A percentile compares a stretch with the other conserved stretches of the same genome.
Evolutionary conservation across 805 yeast genomes (phyloP).

Genomic region (Nakazawaea ernobii): DNA sequence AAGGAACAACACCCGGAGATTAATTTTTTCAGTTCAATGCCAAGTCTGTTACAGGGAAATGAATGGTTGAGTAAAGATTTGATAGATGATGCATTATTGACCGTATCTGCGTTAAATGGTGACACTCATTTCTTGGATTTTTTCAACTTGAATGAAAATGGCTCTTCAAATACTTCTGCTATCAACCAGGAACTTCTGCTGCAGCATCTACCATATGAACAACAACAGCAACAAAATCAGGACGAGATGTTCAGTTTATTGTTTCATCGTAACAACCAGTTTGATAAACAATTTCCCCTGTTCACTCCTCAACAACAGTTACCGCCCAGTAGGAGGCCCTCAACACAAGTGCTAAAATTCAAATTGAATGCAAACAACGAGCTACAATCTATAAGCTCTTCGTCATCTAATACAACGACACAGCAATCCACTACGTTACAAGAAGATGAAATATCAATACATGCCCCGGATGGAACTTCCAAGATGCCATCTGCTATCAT

Average conservation of each 20-base stretch:
- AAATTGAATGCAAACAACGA: conserved; percentile 6
- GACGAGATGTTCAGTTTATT: conserved; percentile 46
- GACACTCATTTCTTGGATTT: conserved; percentile 54
- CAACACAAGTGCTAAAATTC: conserved; percentile 2
- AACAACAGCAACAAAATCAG: conserved; percentile 20
- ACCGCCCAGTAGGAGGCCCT: not conserved
- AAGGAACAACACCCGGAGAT: not conserved
- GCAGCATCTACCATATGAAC: conserved; percentile 10
- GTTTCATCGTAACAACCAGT: conserved; percentile 38
- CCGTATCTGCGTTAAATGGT: conserved; percentile 66
- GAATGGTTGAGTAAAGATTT: conserved; percentile 71
- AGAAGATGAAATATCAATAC: conserved; percentile 31
- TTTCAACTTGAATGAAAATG: conserved; percentile 25
- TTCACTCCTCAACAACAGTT: not conserved
- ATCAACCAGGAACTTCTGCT: conserved; percentile 1
- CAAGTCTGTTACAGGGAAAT: conserved; percentile 33
- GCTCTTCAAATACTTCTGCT: conserved; percentile 5
- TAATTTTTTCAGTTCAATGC: conserved; percentile 5
- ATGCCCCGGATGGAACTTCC: conserved; percentile 31
- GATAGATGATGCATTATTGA: conserved; percentile 64
- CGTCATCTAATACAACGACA: conserved; percentile 16
- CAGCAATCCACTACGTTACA: not conserved
- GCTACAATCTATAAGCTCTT: conserved; percentile 28
- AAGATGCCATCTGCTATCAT: conserved; percentile 51
- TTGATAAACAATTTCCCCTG: conserved; percentile 11